Conservation (phyloP, 2,329 filamentous ascomycete genomes). For the Lachnellula cervina region DNA sequence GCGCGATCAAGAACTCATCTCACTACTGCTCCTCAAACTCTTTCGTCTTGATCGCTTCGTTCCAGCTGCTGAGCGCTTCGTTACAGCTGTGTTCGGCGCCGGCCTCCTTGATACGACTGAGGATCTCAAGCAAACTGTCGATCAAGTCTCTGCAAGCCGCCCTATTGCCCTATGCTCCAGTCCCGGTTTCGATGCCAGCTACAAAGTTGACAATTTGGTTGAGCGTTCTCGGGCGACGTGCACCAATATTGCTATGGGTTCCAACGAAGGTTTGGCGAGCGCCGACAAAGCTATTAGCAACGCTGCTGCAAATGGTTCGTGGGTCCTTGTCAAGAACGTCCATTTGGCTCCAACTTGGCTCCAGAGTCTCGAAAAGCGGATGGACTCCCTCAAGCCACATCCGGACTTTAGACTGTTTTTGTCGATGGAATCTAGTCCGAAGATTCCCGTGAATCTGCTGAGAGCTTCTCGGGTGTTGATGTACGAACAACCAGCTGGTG, state of each 20-base stretch:
- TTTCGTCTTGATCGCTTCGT: slow-evolving; percentile 96
- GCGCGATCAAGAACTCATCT: slow-evolving; percentile 72
- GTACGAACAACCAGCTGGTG: slow-evolving; percentile 96
- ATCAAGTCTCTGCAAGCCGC: slow-evolving; percentile 75
- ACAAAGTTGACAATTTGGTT: slow-evolving; percentile 96
- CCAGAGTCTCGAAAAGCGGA: slow-evolving; percentile 92
- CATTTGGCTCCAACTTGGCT: slow-evolving; percentile 95
- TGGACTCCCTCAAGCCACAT: slow-evolving; percentile 92
- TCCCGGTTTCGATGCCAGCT: slow-evolving; percentile 95
- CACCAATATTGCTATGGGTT: slow-evolving; percentile 98
- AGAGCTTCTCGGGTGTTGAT: slow-evolving; percentile 91
- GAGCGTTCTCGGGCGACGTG: slow-evolving; percentile 77
- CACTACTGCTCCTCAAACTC: slow-evolving; percentile 86
- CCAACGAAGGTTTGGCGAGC: slow-evolving; percentile 84
- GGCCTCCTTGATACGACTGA: slow-evolving; percentile 79
- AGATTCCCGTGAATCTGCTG: slow-evolving; percentile 94
- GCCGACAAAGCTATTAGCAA: slow-evolving; percentile 94
- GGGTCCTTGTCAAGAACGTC: slow-evolving; percentile 99
- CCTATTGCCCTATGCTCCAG: slow-evolving; percentile 92
- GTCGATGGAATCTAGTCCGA: slow-evolving; percentile 94
- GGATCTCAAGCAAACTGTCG: slow-evolving; percentile 79
- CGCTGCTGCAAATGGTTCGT: slow-evolving; percentile 84
- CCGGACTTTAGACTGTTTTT: slow-evolving; percentile 90
- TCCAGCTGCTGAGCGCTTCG: slow-evolving; percentile 86
- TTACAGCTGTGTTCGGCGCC: slow-evolving; percentile 76